Evolutionary conservation across 768 basidiomycete genomes (phyloP), one percentile per base, ranked within the genome.

Genomic region (Floccularia luteovirens): DNA sequence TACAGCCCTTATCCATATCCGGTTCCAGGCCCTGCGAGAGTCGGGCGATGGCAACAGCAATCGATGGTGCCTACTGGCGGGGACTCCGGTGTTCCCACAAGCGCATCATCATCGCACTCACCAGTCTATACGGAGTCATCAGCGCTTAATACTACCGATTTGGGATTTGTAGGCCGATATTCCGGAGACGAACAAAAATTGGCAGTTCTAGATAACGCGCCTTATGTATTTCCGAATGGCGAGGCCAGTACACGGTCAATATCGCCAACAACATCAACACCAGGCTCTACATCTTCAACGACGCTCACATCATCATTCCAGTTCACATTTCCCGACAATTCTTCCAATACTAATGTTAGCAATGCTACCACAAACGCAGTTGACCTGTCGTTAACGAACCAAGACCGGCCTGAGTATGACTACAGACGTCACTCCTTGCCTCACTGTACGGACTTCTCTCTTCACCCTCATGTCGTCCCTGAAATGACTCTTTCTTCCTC

Each of bases 401-500:
- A 76, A 44, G 79, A 83, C 40, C 72, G 77, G 34, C 33, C 74
- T 42, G 81, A 82, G 36, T 82, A 77, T 57, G 77, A 77, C 59
- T 83, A 75, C 52, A 76, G 80, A 50, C 74, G 79, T 43, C 70
- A 73, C 46, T 65, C 74, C 20, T 64, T 61, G 52, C 56, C 67
- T 33, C 74, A 73, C 45, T 61, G 63, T 43, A 62, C 80, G 31
- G 79, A 85, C 44, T 72, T 85, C 35, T 78, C 79, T 7, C 70
- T 87, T 24, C 82, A 85, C 42, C 80, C 80, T 34, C 82, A 82
- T 42, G 82, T 79, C 4, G 77, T 85, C 24, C 79, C 87, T 56
- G 72, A 87, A 33, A 78, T 83, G 14, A 54, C 78, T 31, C 48
- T 72, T 39, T 59, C 74, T 24, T 58, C 65, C 45, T 59, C 67